phyloP scores from a whole-genome alignment of 1,139 yeast genomes.

The Citeromyces hawaiiensis region DNA sequence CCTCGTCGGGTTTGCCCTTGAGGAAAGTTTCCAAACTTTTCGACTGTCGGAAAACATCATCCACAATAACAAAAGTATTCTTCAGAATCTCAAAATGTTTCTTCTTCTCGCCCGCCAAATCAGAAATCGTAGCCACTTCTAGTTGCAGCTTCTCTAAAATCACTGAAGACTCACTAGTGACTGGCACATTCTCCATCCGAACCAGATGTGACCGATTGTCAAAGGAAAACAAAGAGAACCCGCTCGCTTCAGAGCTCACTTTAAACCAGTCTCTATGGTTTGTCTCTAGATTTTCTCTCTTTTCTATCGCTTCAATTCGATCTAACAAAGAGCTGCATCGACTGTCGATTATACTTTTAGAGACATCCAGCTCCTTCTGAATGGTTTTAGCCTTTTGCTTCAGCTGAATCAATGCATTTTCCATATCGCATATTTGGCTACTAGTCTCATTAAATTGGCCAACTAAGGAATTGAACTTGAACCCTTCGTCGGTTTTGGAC shows the following conservation, averaged over 20 bases:
- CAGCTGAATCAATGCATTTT: slow-evolving; percentile 22
- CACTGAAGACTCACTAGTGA: background rate
- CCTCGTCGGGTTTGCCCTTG: background rate
- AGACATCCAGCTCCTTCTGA: background rate
- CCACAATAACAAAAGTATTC: background rate
- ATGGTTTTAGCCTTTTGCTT: slow-evolving; percentile 16
- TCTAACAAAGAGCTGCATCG: background rate
- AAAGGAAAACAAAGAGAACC: background rate
- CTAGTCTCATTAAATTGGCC: slow-evolving; percentile 23
- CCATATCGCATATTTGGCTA: slow-evolving; percentile 27
- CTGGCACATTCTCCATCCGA: background rate
- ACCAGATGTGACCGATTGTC: background rate
- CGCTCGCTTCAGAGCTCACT: background rate
- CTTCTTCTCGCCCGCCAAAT: background rate
- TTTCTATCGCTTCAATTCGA: background rate
- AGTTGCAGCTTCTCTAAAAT: background rate
- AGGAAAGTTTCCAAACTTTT: background rate
- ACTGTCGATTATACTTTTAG: background rate
- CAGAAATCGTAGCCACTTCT: background rate
- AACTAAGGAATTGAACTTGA: slow-evolving; percentile 24
- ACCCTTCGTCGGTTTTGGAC: slow-evolving; percentile 29
- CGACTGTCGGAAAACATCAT: background rate
- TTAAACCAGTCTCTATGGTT: background rate
- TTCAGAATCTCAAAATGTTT: background rate
- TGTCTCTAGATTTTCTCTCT: background rate